A percentile compares a stretch with the other conserved stretches of the same genome.
Evolutionary conservation across 192 early-diverging fungal species (phyloP).

Genomic region (Coemansia sp.): DNA sequence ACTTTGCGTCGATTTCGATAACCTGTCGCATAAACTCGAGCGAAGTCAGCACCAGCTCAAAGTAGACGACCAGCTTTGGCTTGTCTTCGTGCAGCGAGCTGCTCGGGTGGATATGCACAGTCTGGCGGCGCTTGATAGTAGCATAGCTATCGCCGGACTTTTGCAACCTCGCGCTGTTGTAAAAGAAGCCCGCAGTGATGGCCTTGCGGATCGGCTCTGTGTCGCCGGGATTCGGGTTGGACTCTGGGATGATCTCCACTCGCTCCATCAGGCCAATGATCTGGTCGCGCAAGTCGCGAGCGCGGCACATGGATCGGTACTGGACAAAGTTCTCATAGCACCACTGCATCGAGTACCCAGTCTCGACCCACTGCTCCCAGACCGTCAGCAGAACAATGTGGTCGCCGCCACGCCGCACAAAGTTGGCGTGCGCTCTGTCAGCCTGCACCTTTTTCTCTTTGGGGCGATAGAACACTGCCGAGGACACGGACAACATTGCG

Average conservation of each 20-base stretch:
- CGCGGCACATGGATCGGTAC: conserved; percentile 83
- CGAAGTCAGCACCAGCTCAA: conserved; percentile 88
- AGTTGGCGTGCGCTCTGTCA: conserved; percentile 86
- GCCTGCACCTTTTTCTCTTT: conserved; percentile 93
- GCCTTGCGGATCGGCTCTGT: conserved; percentile 89
- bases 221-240: conserved; percentile 82
- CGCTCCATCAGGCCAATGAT: conserved; percentile 88
- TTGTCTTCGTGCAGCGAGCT: conserved; percentile 75
- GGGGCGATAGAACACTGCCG: conserved; percentile 75
- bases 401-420: conserved; percentile 91
- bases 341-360: conserved; percentile 91
- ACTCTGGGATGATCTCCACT: conserved; percentile 77
- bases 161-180: conserved; percentile 82
- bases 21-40: conserved; percentile 96
- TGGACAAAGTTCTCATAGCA: conserved; percentile 98
- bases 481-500: conserved; percentile 87
- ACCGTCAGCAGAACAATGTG: conserved; percentile 88
- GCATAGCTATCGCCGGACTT: conserved; percentile 88
- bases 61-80: conserved; percentile 87
- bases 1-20: conserved; percentile 85
- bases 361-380: conserved; percentile 89
- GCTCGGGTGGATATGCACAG: conserved; percentile 90
- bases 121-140: conserved; percentile 86
- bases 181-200: conserved; percentile 93
- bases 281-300: conserved; percentile 91